Evolutionary conservation across 768 basidiomycete species (phyloP).

Genomic region (Boletus rex-veris): DNA sequence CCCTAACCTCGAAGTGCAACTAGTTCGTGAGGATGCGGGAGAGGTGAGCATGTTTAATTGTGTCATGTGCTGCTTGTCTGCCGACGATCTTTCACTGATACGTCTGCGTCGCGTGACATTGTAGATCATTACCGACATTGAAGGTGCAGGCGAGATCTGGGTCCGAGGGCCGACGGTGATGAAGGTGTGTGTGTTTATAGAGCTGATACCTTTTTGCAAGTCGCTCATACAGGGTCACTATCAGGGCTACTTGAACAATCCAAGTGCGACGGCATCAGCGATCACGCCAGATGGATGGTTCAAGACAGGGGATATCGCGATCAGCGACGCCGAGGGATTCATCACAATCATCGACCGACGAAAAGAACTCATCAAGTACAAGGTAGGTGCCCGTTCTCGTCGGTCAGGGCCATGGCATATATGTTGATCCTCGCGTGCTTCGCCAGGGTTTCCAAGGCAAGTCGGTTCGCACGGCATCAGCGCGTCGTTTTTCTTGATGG

Average conservation of each 20-base stretch:
- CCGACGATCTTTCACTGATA: background rate
- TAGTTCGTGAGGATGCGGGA: conserved; percentile 63
- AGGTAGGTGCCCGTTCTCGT: conserved; percentile 34
- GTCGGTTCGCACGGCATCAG: background rate
- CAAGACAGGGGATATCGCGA: conserved; percentile 83
- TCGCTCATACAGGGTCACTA: background rate
- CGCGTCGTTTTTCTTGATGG: background rate
- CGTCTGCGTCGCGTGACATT: too few relatives aligned
- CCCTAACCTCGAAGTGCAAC: conserved; percentile 70
- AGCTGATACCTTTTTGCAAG: background rate
- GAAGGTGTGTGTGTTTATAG: conserved; percentile 49
- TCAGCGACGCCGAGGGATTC: conserved; percentile 64
- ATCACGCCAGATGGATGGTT: conserved; percentile 80
- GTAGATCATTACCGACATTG: conserved; percentile 28
- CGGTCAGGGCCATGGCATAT: background rate
- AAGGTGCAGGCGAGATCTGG: conserved; percentile 76
- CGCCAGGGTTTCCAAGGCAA: conserved; percentile 70
- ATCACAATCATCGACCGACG: conserved; percentile 72
- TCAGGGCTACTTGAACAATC: conserved; percentile 75
- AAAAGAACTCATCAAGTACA: conserved; percentile 78
- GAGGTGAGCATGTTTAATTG: conserved; percentile 25
- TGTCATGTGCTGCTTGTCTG: background rate
- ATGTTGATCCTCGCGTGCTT: background rate
- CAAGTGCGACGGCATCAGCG: conserved; percentile 59
- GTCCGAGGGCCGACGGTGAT: conserved; percentile 73